Evolutionary conservation across 1,284 basidiomycete genomes (phyloP).

Genomic region (Hemileia vastatrix): DNA sequence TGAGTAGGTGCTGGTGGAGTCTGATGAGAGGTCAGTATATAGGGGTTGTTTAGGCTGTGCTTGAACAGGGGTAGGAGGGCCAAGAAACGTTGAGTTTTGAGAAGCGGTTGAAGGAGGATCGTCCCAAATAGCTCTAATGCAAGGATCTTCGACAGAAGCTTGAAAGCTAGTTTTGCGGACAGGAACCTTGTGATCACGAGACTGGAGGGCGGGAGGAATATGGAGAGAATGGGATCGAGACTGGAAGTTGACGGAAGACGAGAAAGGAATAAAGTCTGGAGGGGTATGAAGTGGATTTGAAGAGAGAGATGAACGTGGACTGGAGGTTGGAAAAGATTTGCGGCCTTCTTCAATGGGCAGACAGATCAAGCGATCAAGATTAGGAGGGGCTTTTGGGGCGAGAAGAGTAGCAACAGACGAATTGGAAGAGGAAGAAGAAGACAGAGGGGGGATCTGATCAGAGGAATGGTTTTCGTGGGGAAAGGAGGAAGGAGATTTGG

Average conservation of each 20-base stretch:
- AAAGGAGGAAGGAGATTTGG: no score
- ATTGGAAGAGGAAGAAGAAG: no score
- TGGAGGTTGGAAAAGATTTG: background rate
- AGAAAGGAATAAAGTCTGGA: background rate
- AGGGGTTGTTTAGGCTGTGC: no score
- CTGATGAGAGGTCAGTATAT: background rate
- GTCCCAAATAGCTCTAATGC: background rate
- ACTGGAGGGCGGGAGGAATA: background rate
- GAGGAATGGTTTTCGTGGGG: no score
- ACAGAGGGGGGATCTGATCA: no score
- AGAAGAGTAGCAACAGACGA: no score
- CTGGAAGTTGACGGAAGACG: background rate
- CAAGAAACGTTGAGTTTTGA: background rate
- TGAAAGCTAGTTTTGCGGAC: background rate
- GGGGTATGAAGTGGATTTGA: conserved; percentile 1
- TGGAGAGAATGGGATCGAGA: background rate
- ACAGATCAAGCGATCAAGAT: no score
- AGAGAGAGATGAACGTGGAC: background rate
- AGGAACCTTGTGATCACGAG: background rate
- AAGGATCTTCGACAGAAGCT: background rate
- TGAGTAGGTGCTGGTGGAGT: background rate
- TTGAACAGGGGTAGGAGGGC: background rate
- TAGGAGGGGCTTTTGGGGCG: no score
- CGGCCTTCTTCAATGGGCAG: background rate
- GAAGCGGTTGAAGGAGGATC: background rate